These are phyloP conservation scores for Fagus sylvatica DNA, from an alignment of 306 rosid species.

Conservation along the genomic window DNA sequence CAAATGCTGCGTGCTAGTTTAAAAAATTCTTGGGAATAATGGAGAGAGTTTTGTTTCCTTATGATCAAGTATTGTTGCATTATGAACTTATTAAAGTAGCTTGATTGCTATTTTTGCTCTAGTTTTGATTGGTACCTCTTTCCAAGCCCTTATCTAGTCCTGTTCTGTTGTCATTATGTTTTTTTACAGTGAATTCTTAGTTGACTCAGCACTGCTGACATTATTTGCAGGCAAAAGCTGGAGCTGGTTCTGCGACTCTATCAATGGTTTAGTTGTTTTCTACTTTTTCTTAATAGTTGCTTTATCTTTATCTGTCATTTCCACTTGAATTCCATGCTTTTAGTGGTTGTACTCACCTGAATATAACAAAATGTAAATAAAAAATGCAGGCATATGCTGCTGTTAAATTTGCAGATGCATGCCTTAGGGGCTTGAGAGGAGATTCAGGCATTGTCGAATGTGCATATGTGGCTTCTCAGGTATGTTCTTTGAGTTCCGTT, in stretches of 20 bases:
- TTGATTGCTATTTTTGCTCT: neutral
- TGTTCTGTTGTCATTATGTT: neutral
- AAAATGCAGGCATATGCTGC: constrained; percentile 87
- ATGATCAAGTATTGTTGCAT: neutral
- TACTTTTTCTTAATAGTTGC: constrained; percentile 3
- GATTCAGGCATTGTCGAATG: constrained; percentile 79
- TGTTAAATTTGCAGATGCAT: constrained; percentile 76
- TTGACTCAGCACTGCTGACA: constrained; percentile 14
- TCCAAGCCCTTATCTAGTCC: neutral
- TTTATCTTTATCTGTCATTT: neutral
- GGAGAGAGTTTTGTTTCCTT: neutral
- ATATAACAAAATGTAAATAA: neutral
- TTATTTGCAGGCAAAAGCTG: constrained; percentile 84
- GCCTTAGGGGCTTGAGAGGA: constrained; percentile 85
- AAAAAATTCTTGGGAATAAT: neutral
- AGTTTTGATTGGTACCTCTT: neutral
- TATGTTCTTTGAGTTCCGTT: neutral
- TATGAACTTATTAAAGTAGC: neutral
- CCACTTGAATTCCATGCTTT: neutral
- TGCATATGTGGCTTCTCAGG: constrained; percentile 81
- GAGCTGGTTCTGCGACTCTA: constrained; percentile 93
- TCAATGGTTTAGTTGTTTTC: constrained; percentile 65
- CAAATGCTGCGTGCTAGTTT: no score
- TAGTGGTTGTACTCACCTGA: neutral
- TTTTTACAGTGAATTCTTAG: neutral